These are phyloP conservation scores for Candida ipomoeae DNA, from an alignment of 805 yeast genomes.

Conservation along the genomic window DNA sequence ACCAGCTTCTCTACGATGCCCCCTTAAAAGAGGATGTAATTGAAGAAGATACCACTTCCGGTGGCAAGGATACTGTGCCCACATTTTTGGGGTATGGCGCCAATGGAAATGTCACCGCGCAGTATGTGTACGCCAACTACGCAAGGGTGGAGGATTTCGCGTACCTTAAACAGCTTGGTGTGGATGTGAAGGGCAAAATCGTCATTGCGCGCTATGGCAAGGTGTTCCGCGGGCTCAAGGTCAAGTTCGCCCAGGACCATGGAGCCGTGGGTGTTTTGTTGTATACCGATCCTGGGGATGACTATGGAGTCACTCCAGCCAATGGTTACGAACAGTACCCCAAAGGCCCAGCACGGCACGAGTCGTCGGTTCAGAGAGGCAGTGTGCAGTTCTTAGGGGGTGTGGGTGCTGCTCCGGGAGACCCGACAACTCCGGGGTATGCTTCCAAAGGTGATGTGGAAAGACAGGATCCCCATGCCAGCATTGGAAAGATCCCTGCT, in stretches of 20 bases:
- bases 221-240: slow-evolving; percentile 51
- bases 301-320: slow-evolving; percentile 48
- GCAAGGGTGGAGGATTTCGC: slow-evolving; percentile 56
- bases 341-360: slow-evolving; percentile 61
- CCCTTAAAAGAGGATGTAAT: slow-evolving; percentile 48
- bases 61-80: slow-evolving; percentile 45
- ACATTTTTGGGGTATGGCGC: slow-evolving; percentile 65
- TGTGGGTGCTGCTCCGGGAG: slow-evolving; percentile 57
- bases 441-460: slow-evolving; percentile 39
- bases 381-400: slow-evolving; percentile 55
- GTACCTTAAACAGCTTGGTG: slow-evolving; percentile 32
- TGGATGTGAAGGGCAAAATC: slow-evolving; percentile 51
- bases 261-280: slow-evolving; percentile 64
- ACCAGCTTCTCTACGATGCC: slow-evolving; percentile 43
- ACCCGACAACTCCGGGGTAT: slow-evolving; percentile 73
- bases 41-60: slow-evolving; percentile 36
- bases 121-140: slow-evolving; percentile 57
- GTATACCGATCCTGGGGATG: slow-evolving; percentile 68
- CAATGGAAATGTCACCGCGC: slow-evolving; percentile 54
- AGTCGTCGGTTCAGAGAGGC: slow-evolving; percentile 57
- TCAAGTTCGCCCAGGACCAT: slow-evolving; percentile 54
- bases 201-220: slow-evolving; percentile 54
- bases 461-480: slow-evolving; percentile 18
- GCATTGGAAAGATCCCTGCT: slow-evolving; percentile 65
- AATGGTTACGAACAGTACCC: slow-evolving; percentile 61